Conservation (phyloP, 2,329 filamentous ascomycete species). For the Thielaviopsis punctulata region DNA sequence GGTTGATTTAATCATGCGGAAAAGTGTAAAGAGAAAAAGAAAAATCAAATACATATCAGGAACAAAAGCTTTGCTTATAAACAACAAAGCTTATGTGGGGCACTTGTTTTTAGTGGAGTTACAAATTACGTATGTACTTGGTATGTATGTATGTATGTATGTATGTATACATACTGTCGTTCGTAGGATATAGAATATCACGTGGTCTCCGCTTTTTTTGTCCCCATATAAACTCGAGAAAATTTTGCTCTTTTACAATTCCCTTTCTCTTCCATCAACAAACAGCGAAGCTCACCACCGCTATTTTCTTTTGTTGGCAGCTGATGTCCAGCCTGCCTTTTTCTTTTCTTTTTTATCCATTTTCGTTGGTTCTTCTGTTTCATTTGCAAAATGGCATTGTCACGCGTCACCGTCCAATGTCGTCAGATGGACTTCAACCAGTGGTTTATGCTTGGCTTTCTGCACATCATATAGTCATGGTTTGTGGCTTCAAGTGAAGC, state of each 20-base stretch:
- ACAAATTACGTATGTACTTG: too few species aligned
- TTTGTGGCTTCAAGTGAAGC: background rate
- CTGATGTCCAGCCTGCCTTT: background rate
- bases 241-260: background rate
- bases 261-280: background rate
- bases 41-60: constrained; percentile 15
- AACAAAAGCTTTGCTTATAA: constrained; percentile 10
- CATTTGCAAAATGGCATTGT: background rate
- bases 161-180: too few species aligned
- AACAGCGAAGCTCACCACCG: background rate
- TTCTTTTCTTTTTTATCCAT: constrained; percentile 6
- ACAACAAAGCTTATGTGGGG: background rate
- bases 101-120: too few species aligned
- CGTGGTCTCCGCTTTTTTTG: background rate
- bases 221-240: background rate
- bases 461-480: background rate
- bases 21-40: constrained; percentile 27
- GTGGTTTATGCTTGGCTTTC: too few species aligned
- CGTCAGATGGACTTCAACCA: too few species aligned
- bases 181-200: background rate
- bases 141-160: too few species aligned
- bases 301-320: background rate
- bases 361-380: background rate
- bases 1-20: constrained; percentile 46
- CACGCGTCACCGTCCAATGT: background rate